Percentiles rank a stretch among this genome's conserved stretches.
phyloP scores from a whole-genome alignment of 805 yeast genomes.

The Saccharomyces eubayanus region DNA sequence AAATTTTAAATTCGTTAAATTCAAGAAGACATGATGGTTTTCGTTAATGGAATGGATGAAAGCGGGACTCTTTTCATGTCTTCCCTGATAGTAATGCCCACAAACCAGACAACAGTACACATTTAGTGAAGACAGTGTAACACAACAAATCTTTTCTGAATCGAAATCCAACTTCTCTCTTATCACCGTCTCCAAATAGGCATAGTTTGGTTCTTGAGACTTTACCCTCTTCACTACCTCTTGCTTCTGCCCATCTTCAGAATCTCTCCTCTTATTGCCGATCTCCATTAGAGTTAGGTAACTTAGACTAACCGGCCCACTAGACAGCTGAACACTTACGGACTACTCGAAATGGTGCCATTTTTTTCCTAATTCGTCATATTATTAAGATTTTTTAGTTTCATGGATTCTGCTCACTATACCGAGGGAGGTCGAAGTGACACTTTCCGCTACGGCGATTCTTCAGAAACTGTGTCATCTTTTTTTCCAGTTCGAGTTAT shows the following conservation, averaged over 20 bases:
- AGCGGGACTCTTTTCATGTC: slow-evolving; percentile 56
- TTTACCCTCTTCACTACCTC: slow-evolving; percentile 1
- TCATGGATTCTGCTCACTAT: background rate
- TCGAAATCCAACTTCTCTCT: slow-evolving; percentile 50
- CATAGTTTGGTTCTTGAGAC: slow-evolving; percentile 6
- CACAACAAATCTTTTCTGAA: slow-evolving; percentile 55
- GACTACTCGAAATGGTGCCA: background rate
- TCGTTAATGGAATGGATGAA: slow-evolving; percentile 56
- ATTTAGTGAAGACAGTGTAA: slow-evolving; percentile 51
- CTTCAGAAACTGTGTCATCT: background rate
- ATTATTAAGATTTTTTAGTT: background rate
- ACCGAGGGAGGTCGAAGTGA: background rate
- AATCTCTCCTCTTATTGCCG: background rate
- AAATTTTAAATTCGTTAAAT: slow-evolving; percentile 40
- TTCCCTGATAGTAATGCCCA: slow-evolving; percentile 66
- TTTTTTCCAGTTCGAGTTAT: background rate
- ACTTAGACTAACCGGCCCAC: background rate
- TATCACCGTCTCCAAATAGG: slow-evolving; percentile 27
- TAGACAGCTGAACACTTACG: background rate
- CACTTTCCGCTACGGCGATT: background rate
- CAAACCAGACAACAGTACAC: slow-evolving; percentile 68
- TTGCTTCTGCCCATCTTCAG: background rate
- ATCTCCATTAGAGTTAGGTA: background rate
- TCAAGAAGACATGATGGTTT: slow-evolving; percentile 57
- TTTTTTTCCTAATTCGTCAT: background rate